These are phyloP conservation scores for Barnettozyma californica DNA, from an alignment of 805 yeast genomes.

Conservation along the genomic window DNA sequence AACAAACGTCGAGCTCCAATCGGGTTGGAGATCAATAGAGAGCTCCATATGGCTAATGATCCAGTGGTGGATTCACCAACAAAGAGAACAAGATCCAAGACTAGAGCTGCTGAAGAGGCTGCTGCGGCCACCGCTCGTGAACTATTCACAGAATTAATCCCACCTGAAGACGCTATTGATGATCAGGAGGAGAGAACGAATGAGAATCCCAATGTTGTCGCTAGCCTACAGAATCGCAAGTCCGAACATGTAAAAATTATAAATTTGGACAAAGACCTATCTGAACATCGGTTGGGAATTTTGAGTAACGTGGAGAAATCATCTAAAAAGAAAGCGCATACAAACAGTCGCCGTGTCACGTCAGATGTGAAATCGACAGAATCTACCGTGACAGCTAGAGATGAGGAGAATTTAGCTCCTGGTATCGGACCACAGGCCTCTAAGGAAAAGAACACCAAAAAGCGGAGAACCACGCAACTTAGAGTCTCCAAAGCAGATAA, in stretches of 20 bases:
- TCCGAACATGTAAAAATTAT: not conserved
- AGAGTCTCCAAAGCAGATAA: not conserved
- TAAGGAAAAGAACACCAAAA: not conserved
- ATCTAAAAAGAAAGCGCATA: constrained; percentile 1
- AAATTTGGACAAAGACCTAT: not conserved
- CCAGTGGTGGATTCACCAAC: not conserved
- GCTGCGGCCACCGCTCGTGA: not conserved
- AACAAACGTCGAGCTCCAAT: not conserved
- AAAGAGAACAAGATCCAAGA: constrained; percentile 2
- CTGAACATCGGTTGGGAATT: not conserved
- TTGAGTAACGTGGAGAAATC: not conserved
- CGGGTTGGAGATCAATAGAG: not conserved
- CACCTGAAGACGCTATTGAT: not conserved
- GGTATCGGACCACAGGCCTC: not conserved
- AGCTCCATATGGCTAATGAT: not conserved
- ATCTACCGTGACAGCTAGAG: not conserved
- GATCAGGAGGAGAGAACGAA: not conserved
- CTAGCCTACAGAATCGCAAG: not conserved
- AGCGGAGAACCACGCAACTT: constrained; percentile 4
- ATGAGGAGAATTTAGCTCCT: not conserved
- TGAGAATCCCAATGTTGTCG: not conserved
- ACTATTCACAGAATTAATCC: not conserved
- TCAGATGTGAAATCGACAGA: no score
- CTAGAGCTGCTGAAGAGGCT: constrained; percentile 1
- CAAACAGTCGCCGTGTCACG: constrained; percentile 13